Conservation (phyloP, 2,329 filamentous ascomycete genomes). For the Macroventuria anomochaeta region DNA sequence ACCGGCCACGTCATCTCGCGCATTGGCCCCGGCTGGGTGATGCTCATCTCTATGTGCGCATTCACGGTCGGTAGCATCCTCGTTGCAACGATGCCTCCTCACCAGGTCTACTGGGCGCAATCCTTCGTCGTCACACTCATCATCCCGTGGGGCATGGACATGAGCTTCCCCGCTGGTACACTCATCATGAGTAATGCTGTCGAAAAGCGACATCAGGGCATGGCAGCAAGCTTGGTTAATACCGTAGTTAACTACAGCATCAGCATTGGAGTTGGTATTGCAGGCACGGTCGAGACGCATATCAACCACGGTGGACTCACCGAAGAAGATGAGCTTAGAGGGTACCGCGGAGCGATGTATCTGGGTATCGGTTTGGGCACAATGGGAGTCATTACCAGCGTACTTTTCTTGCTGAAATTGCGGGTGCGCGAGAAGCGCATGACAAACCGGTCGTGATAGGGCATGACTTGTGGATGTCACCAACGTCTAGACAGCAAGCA, state of each 20-base stretch:
- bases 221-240: slow-evolving; percentile 50
- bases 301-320: slow-evolving; percentile 43
- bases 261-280: slow-evolving; percentile 52
- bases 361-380: slow-evolving; percentile 47
- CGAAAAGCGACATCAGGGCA: slow-evolving; percentile 50
- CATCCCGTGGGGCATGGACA: slow-evolving; percentile 52
- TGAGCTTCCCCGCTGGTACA: slow-evolving; percentile 51
- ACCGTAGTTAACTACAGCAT: slow-evolving; percentile 55
- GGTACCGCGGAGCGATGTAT: slow-evolving; percentile 51
- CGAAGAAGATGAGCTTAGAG: slow-evolving; percentile 39
- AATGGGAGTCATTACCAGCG: slow-evolving; percentile 33
- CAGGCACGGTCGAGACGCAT: slow-evolving; percentile 52
- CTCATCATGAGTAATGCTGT: slow-evolving; percentile 51
- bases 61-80: slow-evolving; percentile 49
- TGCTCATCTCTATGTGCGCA: slow-evolving; percentile 40
- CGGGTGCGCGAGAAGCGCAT: slow-evolving; percentile 9
- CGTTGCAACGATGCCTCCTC: slow-evolving; percentile 49
- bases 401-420: slow-evolving; percentile 35
- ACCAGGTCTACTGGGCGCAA: slow-evolving; percentile 54
- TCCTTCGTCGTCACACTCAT: slow-evolving; percentile 42
- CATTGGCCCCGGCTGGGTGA: slow-evolving; percentile 38
- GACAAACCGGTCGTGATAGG: neutral
- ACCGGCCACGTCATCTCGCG: slow-evolving; percentile 42
- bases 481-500: neutral
- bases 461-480: too few species aligned